Conservation (phyloP, 2,329 filamentous ascomycete species). For the Pestalotiopsis sp. region DNA sequence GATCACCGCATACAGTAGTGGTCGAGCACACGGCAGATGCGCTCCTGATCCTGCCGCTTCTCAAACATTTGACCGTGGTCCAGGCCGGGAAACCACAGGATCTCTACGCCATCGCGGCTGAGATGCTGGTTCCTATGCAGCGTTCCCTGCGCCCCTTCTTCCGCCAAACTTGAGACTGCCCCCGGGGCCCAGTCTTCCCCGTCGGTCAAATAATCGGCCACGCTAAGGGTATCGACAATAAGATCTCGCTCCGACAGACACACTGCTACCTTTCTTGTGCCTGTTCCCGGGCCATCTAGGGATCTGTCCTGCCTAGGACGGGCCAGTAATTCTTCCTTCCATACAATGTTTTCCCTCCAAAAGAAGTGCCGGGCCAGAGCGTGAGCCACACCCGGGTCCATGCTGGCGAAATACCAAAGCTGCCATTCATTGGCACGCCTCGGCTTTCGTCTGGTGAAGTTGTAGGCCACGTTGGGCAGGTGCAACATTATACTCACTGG, state of each 20-base stretch:
- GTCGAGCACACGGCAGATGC: constrained; percentile 31
- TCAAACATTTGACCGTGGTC: constrained; percentile 69
- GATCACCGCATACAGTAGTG: constrained; percentile 24
- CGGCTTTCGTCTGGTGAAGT: constrained; percentile 63
- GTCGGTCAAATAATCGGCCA: constrained; percentile 59
- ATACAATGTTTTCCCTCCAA: constrained; percentile 72
- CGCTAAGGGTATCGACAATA: constrained; percentile 63
- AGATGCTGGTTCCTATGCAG: constrained; percentile 19
- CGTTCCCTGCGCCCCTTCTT: constrained; percentile 29
- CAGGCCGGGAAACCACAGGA: constrained; percentile 62
- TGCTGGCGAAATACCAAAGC: constrained; percentile 71
- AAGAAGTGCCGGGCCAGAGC: constrained; percentile 70
- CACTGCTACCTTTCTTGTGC: constrained; percentile 50
- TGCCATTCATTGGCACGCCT: constrained; percentile 68
- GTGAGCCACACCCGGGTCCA: constrained; percentile 68
- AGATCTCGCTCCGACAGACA: constrained; percentile 63
- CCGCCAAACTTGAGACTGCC: constrained; percentile 14
- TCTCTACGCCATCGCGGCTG: constrained; percentile 49
- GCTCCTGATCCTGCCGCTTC: constrained; percentile 26
- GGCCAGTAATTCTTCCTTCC: constrained; percentile 65
- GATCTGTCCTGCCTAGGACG: constrained; percentile 14
- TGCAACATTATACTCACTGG: constrained; percentile 71
- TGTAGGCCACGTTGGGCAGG: constrained; percentile 71
- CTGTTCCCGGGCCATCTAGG: constrained; percentile 6
- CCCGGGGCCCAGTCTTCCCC: constrained; percentile 32